Evolutionary conservation across 257 asterid genomes (phyloP).

Genomic region (Ajuga chamaepitys): DNA sequence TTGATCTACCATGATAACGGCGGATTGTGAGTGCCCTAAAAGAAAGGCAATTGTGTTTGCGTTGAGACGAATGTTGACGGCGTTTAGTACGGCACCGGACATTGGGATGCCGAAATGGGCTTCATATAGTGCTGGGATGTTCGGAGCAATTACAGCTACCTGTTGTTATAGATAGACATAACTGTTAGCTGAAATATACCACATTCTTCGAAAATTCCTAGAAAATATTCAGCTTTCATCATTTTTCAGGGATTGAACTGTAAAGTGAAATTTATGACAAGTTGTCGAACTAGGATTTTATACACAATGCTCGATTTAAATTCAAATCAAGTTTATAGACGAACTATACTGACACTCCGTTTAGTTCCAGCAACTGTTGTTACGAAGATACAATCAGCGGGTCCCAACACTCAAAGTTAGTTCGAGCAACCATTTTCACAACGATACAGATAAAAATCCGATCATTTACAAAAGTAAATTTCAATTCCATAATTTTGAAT

Average conservation of each 20-base stretch:
- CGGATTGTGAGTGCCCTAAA: conserved; percentile 66
- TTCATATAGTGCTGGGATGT: conserved; percentile 80
- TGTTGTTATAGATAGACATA: conserved; percentile 20
- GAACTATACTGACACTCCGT: too few relatives aligned
- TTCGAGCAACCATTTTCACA: background rate
- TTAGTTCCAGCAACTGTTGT: too few relatives aligned
- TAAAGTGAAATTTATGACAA: background rate
- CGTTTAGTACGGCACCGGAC: conserved; percentile 90
- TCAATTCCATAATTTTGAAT: too few relatives aligned
- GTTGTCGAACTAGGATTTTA: too few relatives aligned
- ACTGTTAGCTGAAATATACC: background rate
- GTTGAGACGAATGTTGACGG: conserved; percentile 82
- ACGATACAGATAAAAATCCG: background rate
- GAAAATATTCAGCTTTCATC: background rate
- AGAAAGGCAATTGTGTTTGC: conserved; percentile 78
- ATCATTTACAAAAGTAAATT: too few relatives aligned
- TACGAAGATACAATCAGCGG: too few relatives aligned
- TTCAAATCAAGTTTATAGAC: too few relatives aligned
- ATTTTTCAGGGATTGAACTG: background rate
- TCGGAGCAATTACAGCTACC: conserved; percentile 96
- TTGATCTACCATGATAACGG: conserved; percentile 83
- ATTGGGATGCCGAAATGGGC: conserved; percentile 93
- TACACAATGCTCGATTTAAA: too few relatives aligned
- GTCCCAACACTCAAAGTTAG: too few relatives aligned
- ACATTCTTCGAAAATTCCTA: background rate